A percentile compares a stretch with the other conserved stretches of the same genome.
Conservation (phyloP, 768 basidiomycete genomes). For the Pleurotus pulmonarius region DNA sequence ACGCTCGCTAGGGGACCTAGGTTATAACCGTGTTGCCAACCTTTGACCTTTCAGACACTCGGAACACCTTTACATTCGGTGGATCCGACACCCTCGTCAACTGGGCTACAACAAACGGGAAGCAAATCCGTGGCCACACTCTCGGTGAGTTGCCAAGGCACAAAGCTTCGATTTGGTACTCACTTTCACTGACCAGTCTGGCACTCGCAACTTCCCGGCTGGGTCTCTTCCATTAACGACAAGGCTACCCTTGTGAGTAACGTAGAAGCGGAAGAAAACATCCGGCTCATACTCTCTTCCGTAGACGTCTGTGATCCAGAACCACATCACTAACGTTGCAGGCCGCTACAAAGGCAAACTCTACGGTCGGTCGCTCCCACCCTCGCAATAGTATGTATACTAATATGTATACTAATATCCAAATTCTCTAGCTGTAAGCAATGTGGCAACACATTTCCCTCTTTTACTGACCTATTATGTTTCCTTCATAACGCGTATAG, state of each 20-base stretch:
- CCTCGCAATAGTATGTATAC: too few relatives aligned
- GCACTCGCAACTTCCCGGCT: constrained; percentile 37
- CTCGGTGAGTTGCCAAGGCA: constrained; percentile 10
- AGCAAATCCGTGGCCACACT: constrained; percentile 39
- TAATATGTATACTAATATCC: neutral
- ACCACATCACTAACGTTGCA: constrained; percentile 42
- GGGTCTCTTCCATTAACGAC: constrained; percentile 36
- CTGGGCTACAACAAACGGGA: constrained; percentile 35
- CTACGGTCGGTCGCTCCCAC: constrained; percentile 23
- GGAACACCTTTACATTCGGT: constrained; percentile 29
- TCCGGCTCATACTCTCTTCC: neutral
- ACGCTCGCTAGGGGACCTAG: constrained; percentile 2
- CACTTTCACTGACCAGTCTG: constrained; percentile 14
- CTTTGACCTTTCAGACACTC: constrained; percentile 16
- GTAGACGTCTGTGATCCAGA: constrained; percentile 40
- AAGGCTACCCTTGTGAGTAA: constrained; percentile 29
- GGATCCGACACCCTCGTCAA: constrained; percentile 35
- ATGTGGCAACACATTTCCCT: neutral
- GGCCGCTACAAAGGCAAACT: constrained; percentile 44
- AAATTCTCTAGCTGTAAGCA: neutral
- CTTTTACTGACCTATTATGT: neutral
- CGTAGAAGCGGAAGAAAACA: neutral
- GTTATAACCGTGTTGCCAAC: neutral
- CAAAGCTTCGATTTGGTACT: neutral
- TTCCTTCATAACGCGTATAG: constrained; percentile 13